These are phyloP conservation scores for Phytophthora pistaciae DNA, from an alignment of 352 stramenopile genomes.

Conservation along the genomic window DNA sequence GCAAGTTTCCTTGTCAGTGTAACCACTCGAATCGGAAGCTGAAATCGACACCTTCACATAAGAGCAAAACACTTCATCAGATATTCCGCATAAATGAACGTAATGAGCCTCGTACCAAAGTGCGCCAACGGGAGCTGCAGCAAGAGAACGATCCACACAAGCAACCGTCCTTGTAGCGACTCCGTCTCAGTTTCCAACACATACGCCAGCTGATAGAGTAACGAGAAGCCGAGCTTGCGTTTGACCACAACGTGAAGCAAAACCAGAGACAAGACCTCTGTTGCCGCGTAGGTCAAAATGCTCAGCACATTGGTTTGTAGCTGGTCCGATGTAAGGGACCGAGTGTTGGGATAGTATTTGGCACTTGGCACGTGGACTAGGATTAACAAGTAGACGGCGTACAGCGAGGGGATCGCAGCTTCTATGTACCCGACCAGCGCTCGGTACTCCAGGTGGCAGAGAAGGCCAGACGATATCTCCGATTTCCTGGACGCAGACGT, in stretches of 20 bases:
- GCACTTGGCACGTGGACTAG: slow-evolving; percentile 27
- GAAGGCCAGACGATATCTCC: neutral
- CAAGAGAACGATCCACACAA: slow-evolving; percentile 38
- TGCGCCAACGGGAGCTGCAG: slow-evolving; percentile 38
- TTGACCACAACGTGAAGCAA: slow-evolving; percentile 16
- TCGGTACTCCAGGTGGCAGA: slow-evolving; percentile 31
- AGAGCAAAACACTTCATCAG: too few relatives aligned
- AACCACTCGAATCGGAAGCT: neutral
- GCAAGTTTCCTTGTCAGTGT: too few relatives aligned
- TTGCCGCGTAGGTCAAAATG: slow-evolving; percentile 9
- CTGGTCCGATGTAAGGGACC: neutral
- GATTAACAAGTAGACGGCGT: slow-evolving; percentile 19
- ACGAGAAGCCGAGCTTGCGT: slow-evolving; percentile 21
- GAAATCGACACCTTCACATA: neutral
- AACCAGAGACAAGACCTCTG: slow-evolving; percentile 6
- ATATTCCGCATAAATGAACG: too few relatives aligned
- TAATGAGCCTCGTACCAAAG: too few relatives aligned
- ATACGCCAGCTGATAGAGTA: slow-evolving; percentile 44
- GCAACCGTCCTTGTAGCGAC: slow-evolving; percentile 29
- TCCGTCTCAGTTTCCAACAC: slow-evolving; percentile 42
- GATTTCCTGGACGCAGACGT: neutral
- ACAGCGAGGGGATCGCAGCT: slow-evolving; percentile 23
- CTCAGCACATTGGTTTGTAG: slow-evolving; percentile 2
- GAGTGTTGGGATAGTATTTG: slow-evolving; percentile 21
- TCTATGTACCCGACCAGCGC: slow-evolving; percentile 29